A percentile compares a stretch with the other conserved stretches of the same genome.
Conservation (phyloP, 495 filamentous ascomycete genomes). For the Arthonia radiata region DNA sequence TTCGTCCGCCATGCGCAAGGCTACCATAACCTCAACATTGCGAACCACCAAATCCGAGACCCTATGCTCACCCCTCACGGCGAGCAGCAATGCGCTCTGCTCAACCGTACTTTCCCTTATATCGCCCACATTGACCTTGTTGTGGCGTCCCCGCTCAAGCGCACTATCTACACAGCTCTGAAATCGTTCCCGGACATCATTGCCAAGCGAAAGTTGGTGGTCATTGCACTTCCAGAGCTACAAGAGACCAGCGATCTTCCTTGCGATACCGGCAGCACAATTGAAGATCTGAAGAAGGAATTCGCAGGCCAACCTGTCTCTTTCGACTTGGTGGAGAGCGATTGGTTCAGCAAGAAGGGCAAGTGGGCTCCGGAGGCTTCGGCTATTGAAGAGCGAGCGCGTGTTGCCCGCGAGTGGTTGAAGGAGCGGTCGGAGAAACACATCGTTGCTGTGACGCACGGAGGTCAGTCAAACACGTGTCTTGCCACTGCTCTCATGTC, state of each 20-base stretch:
- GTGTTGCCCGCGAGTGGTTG: conserved; percentile 40
- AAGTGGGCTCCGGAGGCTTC: conserved; percentile 31
- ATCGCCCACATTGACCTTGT: conserved; percentile 42
- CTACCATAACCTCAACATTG: conserved; percentile 53
- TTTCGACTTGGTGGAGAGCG: conserved; percentile 28
- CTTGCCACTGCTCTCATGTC: too few species aligned
- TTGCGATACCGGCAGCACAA: conserved; percentile 51
- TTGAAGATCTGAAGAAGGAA: conserved; percentile 26
- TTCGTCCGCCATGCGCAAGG: conserved; percentile 38
- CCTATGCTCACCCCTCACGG: conserved; percentile 58
- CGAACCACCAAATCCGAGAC: conserved; percentile 50
- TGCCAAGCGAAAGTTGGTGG: conserved; percentile 19
- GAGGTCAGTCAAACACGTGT: too few species aligned
- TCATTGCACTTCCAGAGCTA: conserved; percentile 51
- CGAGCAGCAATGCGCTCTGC: conserved; percentile 42
- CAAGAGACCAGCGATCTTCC: conserved; percentile 59
- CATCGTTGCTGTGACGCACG: conserved; percentile 54
- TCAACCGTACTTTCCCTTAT: conserved; percentile 36
- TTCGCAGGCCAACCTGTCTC: conserved; percentile 41
- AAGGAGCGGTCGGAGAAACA: conserved; percentile 27
- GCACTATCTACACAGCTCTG: conserved; percentile 63
- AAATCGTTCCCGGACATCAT: conserved; percentile 36
- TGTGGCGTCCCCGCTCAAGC: conserved; percentile 58
- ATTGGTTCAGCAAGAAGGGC: conserved; percentile 45
- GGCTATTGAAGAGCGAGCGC: conserved; percentile 37